Conservation (phyloP, 148 eudicot genomes). For the Gaultheria prostrata region DNA sequence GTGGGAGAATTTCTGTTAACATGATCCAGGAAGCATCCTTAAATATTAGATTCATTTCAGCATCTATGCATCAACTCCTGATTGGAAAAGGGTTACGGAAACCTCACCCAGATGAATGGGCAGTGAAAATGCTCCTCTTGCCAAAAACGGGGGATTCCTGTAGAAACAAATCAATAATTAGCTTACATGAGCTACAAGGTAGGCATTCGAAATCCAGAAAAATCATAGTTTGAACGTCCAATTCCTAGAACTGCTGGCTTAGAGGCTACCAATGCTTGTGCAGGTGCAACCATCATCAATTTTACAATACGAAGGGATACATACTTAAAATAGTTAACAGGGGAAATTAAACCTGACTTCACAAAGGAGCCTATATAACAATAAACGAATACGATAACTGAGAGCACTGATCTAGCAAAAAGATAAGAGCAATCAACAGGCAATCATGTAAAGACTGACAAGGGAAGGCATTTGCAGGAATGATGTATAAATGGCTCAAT, state of each 20-base stretch:
- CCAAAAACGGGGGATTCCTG: constrained; percentile 80
- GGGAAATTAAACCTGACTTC: not conserved
- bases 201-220: constrained; percentile 6
- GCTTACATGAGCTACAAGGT: constrained; percentile 4
- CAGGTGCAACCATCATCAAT: not conserved
- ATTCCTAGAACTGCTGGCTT: constrained; percentile 1
- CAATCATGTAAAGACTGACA: not conserved
- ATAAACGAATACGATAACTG: not conserved
- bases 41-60: not conserved
- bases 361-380: not conserved
- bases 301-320: not conserved
- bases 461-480: not conserved
- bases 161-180: constrained; percentile 14
- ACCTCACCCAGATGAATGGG: constrained; percentile 66
- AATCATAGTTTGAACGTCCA: not conserved
- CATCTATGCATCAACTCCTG: not conserved
- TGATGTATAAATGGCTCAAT: not conserved
- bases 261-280: not conserved
- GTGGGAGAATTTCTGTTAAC: not conserved
- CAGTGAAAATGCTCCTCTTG: constrained; percentile 63
- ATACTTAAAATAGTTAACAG: not conserved
- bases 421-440: not conserved
- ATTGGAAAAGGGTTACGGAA: not conserved
- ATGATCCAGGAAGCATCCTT: not conserved
- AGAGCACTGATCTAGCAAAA: not conserved